phyloP scores from a whole-genome alignment of 345 rosid genomes.

The Aethionema arabicum region DNA sequence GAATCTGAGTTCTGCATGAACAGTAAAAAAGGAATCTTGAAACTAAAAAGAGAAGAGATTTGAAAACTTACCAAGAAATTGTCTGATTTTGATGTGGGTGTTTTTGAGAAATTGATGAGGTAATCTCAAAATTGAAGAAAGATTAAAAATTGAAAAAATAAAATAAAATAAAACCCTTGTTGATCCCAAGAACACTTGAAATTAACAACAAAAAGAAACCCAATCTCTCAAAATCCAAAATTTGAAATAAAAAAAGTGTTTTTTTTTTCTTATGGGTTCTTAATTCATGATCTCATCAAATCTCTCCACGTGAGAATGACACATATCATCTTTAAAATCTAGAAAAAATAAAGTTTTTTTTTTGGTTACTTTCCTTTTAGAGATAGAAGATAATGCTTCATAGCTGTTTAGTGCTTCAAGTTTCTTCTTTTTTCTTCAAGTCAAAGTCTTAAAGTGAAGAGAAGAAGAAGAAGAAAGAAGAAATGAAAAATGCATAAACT shows the following conservation, averaged over 20 bases:
- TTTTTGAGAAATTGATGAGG: conserved; percentile 46
- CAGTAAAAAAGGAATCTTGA: not conserved
- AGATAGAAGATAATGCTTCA: conserved; percentile 48
- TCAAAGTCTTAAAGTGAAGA: conserved; percentile 17
- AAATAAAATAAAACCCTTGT: conserved; percentile 29
- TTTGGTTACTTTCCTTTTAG: conserved; percentile 27
- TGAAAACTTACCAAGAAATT: conserved; percentile 56
- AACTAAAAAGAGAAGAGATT: conserved; percentile 21
- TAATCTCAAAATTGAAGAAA: conserved; percentile 37
- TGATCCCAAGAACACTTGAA: conserved; percentile 53
- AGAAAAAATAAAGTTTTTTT: conserved; percentile 27
- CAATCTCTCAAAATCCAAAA: not conserved
- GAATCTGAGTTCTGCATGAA: conserved; percentile 23
- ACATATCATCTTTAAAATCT: conserved; percentile 23
- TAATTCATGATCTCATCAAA: no score
- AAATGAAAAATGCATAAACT: conserved; percentile 64
- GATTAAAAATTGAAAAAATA: conserved; percentile 30
- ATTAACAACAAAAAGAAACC: conserved; percentile 29
- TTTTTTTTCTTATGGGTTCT: no score
- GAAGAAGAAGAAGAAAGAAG: conserved; percentile 32
- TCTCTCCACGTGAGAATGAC: conserved; percentile 1
- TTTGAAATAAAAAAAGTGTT: not conserved
- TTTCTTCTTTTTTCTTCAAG: conserved; percentile 29
- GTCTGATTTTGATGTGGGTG: conserved; percentile 47
- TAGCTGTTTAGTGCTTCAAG: conserved; percentile 52